Base-by-base conservation (phyloP, 2,329 filamentous ascomycete species). In the Aureobasidium sp. region DNA sequence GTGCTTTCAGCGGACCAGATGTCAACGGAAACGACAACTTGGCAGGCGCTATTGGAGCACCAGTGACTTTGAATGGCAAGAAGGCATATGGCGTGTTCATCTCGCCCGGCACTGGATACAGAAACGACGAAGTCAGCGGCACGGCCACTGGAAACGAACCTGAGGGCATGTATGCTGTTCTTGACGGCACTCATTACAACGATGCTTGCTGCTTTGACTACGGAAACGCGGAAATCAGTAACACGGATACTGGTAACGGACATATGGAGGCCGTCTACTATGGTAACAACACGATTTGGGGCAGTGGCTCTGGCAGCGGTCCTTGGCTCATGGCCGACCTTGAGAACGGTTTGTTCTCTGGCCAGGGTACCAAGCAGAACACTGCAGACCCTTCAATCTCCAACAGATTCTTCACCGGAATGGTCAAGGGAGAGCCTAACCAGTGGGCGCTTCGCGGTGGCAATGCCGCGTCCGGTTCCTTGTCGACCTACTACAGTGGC, bases 201-300 rank as follows among this genome's bases (percentile, higher is more conserved):
- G 75, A 71, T 26, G 77, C 64, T 7, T 85, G 83, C 74, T 86
- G 78, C 65, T 77, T 77, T 61, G 75, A 77, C 63, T 78, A 77
- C 37, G 75, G 76, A 36, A 78, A 78, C 41, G 76, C 75, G 9
- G 76, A 77, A 65, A 73, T 69, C 9, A 76, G 67, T 67, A 76
- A 68, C 48, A 61, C 60, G 0, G 75, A 77, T 56, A 81, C 83
- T 0, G 86, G 85, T 2, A 80, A 82, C 59, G 85, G 83, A 17
- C 84, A 87, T 68, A 88, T 88, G 85, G 86, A 88, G 69, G 83
- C 85, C 61, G 83, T 88, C 63, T 88, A 87, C 77, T 87, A 79
- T 67, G 85, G 86, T 0, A 74, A 76, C 69, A 80, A 69, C 70
- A 83, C 76, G 0, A 63, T 63, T 66, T 86, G 83, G 82, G 85